Evolutionary conservation across 768 basidiomycete genomes (phyloP), one percentile per base, ranked within the genome.

Genomic region (Amanita inopinata): DNA sequence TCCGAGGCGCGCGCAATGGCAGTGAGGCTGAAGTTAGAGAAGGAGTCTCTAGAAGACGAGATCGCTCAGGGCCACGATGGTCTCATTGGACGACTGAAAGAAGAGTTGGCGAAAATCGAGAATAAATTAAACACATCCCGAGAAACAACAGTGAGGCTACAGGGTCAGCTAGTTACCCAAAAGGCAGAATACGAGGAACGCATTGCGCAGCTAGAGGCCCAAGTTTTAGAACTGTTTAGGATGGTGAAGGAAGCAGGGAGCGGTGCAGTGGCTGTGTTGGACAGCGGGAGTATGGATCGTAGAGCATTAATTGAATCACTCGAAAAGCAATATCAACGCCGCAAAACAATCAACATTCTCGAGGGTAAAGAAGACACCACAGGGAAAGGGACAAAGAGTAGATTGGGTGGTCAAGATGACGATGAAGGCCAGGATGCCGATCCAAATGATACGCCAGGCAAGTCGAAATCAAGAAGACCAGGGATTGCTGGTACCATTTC

Each of bases 191-290:
- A 92, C 55, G 86, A 93, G 55, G 86, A 90, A 45, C 78, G 78
- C 51, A 89, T 97, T 44, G 70, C 76, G 3, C 87, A 94, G 58
- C 78, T 94, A 10, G 91, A 96, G 56, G 74, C 82, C 9, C 88
- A 96, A 66, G 93, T 94, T 47, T 77, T 86, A 71, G 92, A 96
- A 56, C 62, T 97, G 12, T 98, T 93, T 66, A 73, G 83, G 51
- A 94, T 96, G 90, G 68, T 98, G 41, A 86, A 80, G 57, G 87
- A 94, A 53, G 74, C 84, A 25, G 80, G 83, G 11, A 78, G 74
- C 43, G 82, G 83, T 10, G 74, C 89, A 27, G 83, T 87, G 43
- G 74, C 72, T 47, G 77, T 92, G 46, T 63, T 86, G 14, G 85
- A 81, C 57, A 70, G 65, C 18, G 73, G 73, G 32, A 73, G 68